phyloP scores from a whole-genome alignment of 495 filamentous ascomycete species.

The Neurospora africana region DNA sequence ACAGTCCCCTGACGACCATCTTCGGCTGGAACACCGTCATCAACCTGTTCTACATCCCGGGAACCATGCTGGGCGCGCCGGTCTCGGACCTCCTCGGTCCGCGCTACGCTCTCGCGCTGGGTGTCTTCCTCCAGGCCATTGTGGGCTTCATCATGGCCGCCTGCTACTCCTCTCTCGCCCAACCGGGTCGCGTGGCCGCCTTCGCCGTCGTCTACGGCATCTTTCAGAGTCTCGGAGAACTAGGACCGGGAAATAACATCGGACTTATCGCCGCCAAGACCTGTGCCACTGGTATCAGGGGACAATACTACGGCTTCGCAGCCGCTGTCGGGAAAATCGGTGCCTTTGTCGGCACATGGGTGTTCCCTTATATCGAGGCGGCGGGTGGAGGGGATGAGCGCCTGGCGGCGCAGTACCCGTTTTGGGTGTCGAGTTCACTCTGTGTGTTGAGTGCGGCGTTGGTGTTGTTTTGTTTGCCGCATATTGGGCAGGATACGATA shows the following conservation, averaged over 20 bases:
- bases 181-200: constrained; percentile 52
- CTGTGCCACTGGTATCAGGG: constrained; percentile 73
- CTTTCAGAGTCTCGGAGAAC: constrained; percentile 73
- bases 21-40: constrained; percentile 82
- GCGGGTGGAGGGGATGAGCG: constrained; percentile 45
- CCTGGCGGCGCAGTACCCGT: constrained; percentile 65
- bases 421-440: constrained; percentile 57
- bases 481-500: constrained; percentile 68
- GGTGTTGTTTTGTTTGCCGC: constrained; percentile 48
- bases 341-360: constrained; percentile 80
- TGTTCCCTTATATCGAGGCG: constrained; percentile 61
- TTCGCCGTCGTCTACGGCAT: constrained; percentile 73
- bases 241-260: constrained; percentile 87
- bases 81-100: constrained; percentile 69
- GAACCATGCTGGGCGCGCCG: constrained; percentile 64
- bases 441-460: constrained; percentile 56
- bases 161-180: constrained; percentile 53
- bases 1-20: constrained; percentile 52
- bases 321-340: constrained; percentile 81
- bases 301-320: constrained; percentile 85
- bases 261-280: constrained; percentile 81
- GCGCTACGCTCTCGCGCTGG: constrained; percentile 54
- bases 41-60: constrained; percentile 80
- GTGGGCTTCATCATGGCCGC: constrained; percentile 83
- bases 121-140: constrained; percentile 58